Evolutionary conservation across 495 filamentous ascomycete genomes (phyloP).

Genomic region (Hyphodiscus hymeniophilus): DNA sequence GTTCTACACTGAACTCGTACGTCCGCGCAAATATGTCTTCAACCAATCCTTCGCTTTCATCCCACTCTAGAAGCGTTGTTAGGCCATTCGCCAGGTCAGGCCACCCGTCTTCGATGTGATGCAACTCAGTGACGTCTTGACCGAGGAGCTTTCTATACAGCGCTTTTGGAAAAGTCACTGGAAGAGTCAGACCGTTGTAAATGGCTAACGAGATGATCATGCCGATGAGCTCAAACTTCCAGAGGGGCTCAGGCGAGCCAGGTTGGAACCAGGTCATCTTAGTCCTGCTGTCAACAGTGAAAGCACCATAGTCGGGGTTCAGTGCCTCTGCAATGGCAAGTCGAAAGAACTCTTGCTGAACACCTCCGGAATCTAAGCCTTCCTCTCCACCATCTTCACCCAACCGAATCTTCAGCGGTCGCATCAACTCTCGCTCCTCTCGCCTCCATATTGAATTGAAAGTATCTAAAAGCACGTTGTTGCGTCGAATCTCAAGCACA

Average conservation of each 20-base stretch:
- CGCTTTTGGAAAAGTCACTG: slow-evolving; percentile 75
- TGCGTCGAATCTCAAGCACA: slow-evolving; percentile 66
- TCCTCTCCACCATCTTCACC: slow-evolving; percentile 76
- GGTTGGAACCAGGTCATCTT: slow-evolving; percentile 84
- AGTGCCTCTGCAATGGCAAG: slow-evolving; percentile 70
- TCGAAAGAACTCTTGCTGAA: slow-evolving; percentile 93
- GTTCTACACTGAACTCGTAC: slow-evolving; percentile 76
- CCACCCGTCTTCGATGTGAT: slow-evolving; percentile 84
- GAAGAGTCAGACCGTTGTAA: slow-evolving; percentile 87
- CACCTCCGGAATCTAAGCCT: slow-evolving; percentile 86
- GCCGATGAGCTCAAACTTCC: slow-evolving; percentile 87
- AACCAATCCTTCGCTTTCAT: slow-evolving; percentile 63
- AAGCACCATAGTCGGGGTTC: slow-evolving; percentile 62
- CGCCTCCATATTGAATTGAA: slow-evolving; percentile 84
- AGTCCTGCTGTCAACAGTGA: slow-evolving; percentile 64
- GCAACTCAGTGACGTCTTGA: slow-evolving; percentile 51
- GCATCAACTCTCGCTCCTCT: slow-evolving; percentile 70
- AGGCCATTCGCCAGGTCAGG: slow-evolving; percentile 67
- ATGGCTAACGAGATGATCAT: slow-evolving; percentile 83
- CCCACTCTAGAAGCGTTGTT: slow-evolving; percentile 62
- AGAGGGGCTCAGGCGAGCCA: slow-evolving; percentile 66
- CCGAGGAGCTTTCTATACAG: slow-evolving; percentile 78
- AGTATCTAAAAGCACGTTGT: slow-evolving; percentile 64
- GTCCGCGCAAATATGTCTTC: slow-evolving; percentile 71
- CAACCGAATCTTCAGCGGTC: slow-evolving; percentile 81